Evolutionary conservation across 352 stramenopile species (phyloP).

Genomic region (Plasmopara muralis): DNA sequence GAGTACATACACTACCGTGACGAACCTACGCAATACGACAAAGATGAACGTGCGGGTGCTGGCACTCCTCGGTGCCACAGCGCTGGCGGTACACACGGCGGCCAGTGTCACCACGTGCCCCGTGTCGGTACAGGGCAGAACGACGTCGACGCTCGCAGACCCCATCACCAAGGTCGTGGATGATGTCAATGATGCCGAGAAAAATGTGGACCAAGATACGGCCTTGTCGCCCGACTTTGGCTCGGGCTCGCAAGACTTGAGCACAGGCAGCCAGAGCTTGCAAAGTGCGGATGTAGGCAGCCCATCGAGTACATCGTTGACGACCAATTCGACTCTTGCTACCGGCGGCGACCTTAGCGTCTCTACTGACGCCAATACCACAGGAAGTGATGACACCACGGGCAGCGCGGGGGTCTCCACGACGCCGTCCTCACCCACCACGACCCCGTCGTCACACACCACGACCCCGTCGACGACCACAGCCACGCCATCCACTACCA

Average conservation of each 20-base stretch:
- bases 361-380: slow-evolving; percentile 9
- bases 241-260: slow-evolving; percentile 1
- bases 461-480: slow-evolving; percentile 16
- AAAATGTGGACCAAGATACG: slow-evolving; percentile 25
- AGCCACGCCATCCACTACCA: slow-evolving; percentile 9
- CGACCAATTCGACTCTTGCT: slow-evolving; percentile 3
- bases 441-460: neutral
- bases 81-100: slow-evolving; percentile 20
- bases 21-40: neutral
- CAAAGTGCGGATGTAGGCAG: slow-evolving; percentile 18
- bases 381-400: slow-evolving; percentile 11
- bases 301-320: slow-evolving; percentile 10
- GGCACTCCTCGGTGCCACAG: slow-evolving; percentile 22
- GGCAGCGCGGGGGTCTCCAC: slow-evolving; percentile 18
- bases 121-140: slow-evolving; percentile 49
- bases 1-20: too few relatives aligned
- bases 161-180: slow-evolving; percentile 42
- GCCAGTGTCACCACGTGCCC: slow-evolving; percentile 42
- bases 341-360: slow-evolving; percentile 1
- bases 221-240: slow-evolving; percentile 17
- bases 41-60: slow-evolving; percentile 20
- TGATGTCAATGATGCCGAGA: slow-evolving; percentile 15
- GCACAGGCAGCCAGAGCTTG: slow-evolving; percentile 10
- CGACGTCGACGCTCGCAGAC: slow-evolving; percentile 53
- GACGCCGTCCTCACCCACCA: neutral